These are phyloP conservation scores for Volvox reticuliferus DNA, from an alignment of 139 green algal species.

Conservation along the genomic window DNA sequence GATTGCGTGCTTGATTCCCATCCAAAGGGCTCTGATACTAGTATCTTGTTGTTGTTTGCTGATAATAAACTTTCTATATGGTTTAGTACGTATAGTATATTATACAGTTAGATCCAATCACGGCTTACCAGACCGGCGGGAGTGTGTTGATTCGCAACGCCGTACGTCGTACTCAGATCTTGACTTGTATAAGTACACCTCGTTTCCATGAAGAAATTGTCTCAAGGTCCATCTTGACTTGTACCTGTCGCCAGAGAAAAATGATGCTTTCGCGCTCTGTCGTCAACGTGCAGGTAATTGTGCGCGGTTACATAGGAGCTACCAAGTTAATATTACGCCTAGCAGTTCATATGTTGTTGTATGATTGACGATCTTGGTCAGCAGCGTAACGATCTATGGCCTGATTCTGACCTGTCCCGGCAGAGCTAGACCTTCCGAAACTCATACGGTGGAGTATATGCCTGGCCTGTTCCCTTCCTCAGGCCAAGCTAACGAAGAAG, in stretches of 20 bases:
- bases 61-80: not conserved
- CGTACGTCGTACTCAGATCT: not conserved
- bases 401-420: not conserved
- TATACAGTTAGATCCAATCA: not conserved
- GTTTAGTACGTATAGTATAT: not conserved
- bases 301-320: too few species aligned
- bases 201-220: not conserved
- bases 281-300: constrained; percentile 32
- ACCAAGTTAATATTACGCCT: not conserved
- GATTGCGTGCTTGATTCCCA: too few species aligned
- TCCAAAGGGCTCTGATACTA: too few species aligned
- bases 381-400: not conserved
- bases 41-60: too few species aligned
- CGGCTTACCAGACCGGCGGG: too few species aligned
- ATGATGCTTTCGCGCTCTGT: constrained; percentile 28
- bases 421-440: not conserved
- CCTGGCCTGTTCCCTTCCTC: not conserved
- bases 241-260: not conserved
- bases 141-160: too few species aligned
- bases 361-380: not conserved
- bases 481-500: constrained; percentile 49
- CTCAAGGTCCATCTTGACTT: not conserved
- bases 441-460: not conserved
- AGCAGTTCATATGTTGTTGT: not conserved
- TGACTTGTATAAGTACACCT: not conserved